Evolutionary conservation across 2,329 filamentous ascomycete genomes (phyloP).

Genomic region (Sporothrix schenckii): DNA sequence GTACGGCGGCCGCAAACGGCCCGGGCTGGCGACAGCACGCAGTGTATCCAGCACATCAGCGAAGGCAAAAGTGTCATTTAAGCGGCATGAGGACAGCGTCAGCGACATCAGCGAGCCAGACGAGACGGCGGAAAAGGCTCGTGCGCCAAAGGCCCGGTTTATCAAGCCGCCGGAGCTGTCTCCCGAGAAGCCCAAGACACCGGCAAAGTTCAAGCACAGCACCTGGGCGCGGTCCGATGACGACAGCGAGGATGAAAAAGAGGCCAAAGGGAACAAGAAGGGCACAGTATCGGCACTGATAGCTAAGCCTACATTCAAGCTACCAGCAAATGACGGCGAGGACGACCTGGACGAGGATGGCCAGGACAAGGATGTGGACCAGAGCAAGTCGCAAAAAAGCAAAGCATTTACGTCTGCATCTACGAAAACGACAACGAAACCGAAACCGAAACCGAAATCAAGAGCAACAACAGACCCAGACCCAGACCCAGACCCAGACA

Average conservation of each 20-base stretch:
- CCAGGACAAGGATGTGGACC: not conserved
- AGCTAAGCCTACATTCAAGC: not conserved
- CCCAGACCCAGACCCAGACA: not conserved
- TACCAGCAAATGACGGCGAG: not conserved
- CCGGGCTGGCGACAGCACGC: not conserved
- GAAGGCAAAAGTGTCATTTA: not conserved
- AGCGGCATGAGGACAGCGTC: not conserved
- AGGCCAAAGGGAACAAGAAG: not conserved
- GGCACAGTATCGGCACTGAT: not conserved
- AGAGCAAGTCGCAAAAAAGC: not conserved
- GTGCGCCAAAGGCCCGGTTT: not conserved
- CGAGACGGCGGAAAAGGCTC: not conserved
- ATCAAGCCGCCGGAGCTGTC: conserved; percentile 23
- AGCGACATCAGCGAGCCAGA: conserved; percentile 21
- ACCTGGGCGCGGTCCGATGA: conserved; percentile 17
- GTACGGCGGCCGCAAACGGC: not conserved
- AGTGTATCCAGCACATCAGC: not conserved
- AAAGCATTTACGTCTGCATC: not conserved
- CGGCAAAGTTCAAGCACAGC: conserved; percentile 30
- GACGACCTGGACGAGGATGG: not conserved
- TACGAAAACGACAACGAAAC: conserved; percentile 1
- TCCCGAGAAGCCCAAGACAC: not conserved
- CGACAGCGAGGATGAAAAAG: not conserved
- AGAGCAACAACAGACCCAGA: not conserved
- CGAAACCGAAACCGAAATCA: not conserved